Base-by-base conservation (phyloP, 2,329 filamentous ascomycete genomes). In the Diplodia corticola region DNA sequence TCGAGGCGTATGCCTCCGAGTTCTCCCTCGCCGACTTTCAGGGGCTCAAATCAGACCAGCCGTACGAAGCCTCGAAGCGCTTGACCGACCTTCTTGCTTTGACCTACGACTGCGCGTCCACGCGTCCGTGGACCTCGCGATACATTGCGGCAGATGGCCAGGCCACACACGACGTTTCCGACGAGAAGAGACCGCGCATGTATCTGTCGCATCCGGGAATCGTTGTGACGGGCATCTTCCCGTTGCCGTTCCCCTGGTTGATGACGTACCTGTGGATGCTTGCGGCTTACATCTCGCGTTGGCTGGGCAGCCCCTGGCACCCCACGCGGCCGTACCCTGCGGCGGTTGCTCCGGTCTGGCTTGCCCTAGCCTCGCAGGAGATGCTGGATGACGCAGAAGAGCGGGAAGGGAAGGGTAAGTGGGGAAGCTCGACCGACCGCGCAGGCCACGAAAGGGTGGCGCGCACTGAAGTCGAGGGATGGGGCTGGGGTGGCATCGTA, bases 271-370 rank as follows among this genome's bases (percentile, higher is more conserved):
- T 85, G 68, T 64, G 50, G 40, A 95, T 95, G 85, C 78, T 86
- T 60, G 73, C 86, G 22, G 81, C 85, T 3, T 89, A 88, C 75
- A 50, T 96, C 17, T 87, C 88, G 15, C 91, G 94, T 69, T 88
- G 86, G 81, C 75, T 93, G 28, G 95, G 95, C 57, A 96, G 91
- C 2, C 91, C 91, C 12, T 99, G 95, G 95, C 94, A 98, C 76
- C 84, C 86, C 0, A 83, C 91, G 57, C 85, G 84, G n/a, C 84
- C 89, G 0, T 96, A 97, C 80, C 84, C 86, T 22, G 93, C 90
- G 49, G 92, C 93, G 7, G 85, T 85, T 55, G 87, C 92, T 0
- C 86, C 91, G 5, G 89, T 90, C 26, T 97, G 91, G 90, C 80
- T 96, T 6, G 87, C 90, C 0, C 85, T 98, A 13, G 85, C 89